Conservation (phyloP, 345 rosid species). For the Heritiera littoralis region DNA sequence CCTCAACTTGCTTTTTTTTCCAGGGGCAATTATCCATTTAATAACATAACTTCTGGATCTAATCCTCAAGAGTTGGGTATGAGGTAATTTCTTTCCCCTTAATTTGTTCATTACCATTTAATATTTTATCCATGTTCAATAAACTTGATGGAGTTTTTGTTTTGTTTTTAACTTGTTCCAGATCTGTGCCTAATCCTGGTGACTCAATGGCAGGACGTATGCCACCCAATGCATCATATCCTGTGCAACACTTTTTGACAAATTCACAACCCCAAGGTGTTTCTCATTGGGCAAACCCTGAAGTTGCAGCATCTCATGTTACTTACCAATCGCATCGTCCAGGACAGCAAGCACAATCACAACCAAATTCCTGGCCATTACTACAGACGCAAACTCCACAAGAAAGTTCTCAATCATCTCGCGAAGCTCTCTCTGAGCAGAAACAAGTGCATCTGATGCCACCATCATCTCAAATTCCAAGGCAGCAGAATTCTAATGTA, state of each 20-base stretch:
- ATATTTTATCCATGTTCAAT: constrained; percentile 11
- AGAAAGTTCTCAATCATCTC: constrained; percentile 48
- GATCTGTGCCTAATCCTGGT: constrained; percentile 42
- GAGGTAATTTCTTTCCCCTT: constrained; percentile 17
- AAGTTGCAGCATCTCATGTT: constrained; percentile 35
- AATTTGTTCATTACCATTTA: neutral
- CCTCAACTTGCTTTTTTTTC: constrained; percentile 12
- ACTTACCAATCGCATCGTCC: constrained; percentile 44
- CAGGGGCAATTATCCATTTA: constrained; percentile 42
- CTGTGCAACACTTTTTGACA: constrained; percentile 43
- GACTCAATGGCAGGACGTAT: constrained; percentile 39
- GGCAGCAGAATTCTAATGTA: constrained; percentile 42
- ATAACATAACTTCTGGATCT: constrained; percentile 33
- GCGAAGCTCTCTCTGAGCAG: constrained; percentile 41
- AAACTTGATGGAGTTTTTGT: constrained; percentile 12
- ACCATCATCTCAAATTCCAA: constrained; percentile 35
- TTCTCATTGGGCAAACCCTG: constrained; percentile 45
- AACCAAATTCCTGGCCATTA: constrained; percentile 35
- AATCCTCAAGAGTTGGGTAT: constrained; percentile 33
- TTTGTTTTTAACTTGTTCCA: constrained; percentile 34
- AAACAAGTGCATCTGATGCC: constrained; percentile 30
- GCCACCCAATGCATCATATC: constrained; percentile 49
- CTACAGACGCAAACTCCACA: constrained; percentile 39
- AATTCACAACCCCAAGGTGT: constrained; percentile 47
- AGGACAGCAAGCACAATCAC: constrained; percentile 37